Percentiles rank a stretch among this genome's conserved stretches.
phyloP scores from a whole-genome alignment of 306 rosid genomes.

The Vigna hirtella region DNA sequence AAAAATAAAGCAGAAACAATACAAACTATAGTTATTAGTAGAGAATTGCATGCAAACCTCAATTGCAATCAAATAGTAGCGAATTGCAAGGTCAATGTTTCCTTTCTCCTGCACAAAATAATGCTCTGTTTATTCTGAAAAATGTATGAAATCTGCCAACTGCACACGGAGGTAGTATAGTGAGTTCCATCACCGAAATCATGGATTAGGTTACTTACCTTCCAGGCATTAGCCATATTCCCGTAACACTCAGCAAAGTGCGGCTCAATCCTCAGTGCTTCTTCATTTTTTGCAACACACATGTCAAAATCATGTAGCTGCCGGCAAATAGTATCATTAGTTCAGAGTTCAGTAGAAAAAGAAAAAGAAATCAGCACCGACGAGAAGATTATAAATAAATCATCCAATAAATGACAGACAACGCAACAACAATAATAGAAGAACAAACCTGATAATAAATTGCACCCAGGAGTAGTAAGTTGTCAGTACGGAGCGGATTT shows the following conservation, averaged over 20 bases:
- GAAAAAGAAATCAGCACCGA: background rate
- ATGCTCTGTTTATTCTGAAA: constrained; percentile 42
- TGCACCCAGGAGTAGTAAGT: constrained; percentile 94
- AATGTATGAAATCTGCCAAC: background rate
- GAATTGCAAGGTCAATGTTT: constrained; percentile 61
- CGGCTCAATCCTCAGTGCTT: constrained; percentile 87
- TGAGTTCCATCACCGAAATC: background rate
- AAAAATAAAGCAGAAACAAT: background rate
- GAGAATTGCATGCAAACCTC: constrained; percentile 64
- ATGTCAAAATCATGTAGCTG: constrained; percentile 95
- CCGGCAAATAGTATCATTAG: background rate
- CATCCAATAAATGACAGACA: background rate
- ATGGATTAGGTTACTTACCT: constrained; percentile 53
- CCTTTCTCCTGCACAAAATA: constrained; percentile 55
- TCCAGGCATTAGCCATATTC: constrained; percentile 99
- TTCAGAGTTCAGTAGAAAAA: constrained; percentile 10
- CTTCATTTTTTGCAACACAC: constrained; percentile 95
- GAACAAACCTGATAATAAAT: constrained; percentile 88
- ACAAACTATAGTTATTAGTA: constrained; percentile 15
- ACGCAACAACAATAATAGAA: constrained; percentile 9
- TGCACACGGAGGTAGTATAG: constrained; percentile 5
- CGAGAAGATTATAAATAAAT: background rate
- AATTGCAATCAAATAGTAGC: constrained; percentile 87
- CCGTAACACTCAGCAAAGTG: constrained; percentile 98
- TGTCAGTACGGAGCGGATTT: constrained; percentile 87